A percentile compares a stretch with the other conserved stretches of the same genome.
Conservation (phyloP, 805 yeast species). For the Jamesozyma lodderae region DNA sequence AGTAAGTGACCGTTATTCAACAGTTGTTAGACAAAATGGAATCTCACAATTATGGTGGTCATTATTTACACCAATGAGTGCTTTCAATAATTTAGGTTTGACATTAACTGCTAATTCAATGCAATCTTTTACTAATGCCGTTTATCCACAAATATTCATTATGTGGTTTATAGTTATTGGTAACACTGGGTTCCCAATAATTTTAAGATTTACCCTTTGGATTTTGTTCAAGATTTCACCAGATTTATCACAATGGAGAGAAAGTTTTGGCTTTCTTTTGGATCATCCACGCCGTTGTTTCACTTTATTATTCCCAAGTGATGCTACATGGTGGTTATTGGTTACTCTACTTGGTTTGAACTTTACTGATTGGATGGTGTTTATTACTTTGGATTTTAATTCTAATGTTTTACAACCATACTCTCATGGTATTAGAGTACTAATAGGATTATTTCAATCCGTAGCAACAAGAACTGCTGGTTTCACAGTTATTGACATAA, state of each 20-base stretch:
- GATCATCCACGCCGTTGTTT: slow-evolving; percentile 97
- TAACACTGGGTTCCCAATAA: slow-evolving; percentile 86
- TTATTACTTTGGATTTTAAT: slow-evolving; percentile 64
- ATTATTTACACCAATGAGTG: slow-evolving; percentile 65
- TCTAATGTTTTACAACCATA: slow-evolving; percentile 40
- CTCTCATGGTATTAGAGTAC: slow-evolving; percentile 55
- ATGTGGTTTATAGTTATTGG: slow-evolving; percentile 76
- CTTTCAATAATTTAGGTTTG: slow-evolving; percentile 76
- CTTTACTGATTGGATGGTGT: slow-evolving; percentile 66
- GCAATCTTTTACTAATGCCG: slow-evolving; percentile 51
- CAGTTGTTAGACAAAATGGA: slow-evolving; percentile 42
- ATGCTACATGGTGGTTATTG: slow-evolving; percentile 91
- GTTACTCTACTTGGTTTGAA: slow-evolving; percentile 64
- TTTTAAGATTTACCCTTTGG: slow-evolving; percentile 78
- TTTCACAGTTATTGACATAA: slow-evolving; percentile 58
- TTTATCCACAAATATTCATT: slow-evolving; percentile 53
- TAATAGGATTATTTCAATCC: slow-evolving; percentile 85
- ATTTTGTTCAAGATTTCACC: slow-evolving; percentile 53
- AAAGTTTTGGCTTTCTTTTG: slow-evolving; percentile 71
- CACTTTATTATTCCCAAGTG: slow-evolving; percentile 79
- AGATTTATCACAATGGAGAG: slow-evolving; percentile 52
- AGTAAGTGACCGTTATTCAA: slow-evolving; percentile 33
- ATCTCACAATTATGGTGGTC: slow-evolving; percentile 87
- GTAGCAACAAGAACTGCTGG: slow-evolving; percentile 93
- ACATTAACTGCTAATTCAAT: slow-evolving; percentile 75